These are phyloP conservation scores for Sphaerostilbella broomeana DNA, from an alignment of 2,329 filamentous ascomycete genomes.

Conservation along the genomic window DNA sequence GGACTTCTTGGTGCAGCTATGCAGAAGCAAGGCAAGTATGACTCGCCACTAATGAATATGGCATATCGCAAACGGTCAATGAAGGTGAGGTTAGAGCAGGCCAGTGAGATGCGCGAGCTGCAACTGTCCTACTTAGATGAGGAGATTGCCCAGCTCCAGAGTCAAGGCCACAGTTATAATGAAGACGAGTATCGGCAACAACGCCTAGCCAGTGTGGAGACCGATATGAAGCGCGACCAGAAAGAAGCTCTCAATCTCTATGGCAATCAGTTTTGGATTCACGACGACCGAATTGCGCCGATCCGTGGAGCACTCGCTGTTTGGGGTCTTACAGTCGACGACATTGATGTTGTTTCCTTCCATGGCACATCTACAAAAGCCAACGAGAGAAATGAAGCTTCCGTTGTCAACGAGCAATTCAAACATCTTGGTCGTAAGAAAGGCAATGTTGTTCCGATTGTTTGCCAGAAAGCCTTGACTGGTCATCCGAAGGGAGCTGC, in stretches of 20 bases:
- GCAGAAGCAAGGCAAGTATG: constrained; percentile 85
- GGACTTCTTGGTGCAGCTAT: constrained; percentile 94
- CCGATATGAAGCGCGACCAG: background rate
- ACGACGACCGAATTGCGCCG: constrained; percentile 44
- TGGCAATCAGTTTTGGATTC: background rate
- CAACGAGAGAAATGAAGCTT: constrained; percentile 96
- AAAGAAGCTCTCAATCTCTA: background rate
- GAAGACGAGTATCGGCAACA: constrained; percentile 82
- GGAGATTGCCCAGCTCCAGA: constrained; percentile 85
- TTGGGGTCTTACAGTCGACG: constrained; percentile 90
- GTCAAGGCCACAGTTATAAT: constrained; percentile 66
- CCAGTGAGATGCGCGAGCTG: constrained; percentile 93
- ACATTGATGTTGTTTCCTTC: constrained; percentile 85
- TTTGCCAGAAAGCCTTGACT: background rate
- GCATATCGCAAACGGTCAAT: constrained; percentile 95
- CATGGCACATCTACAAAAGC: constrained; percentile 91
- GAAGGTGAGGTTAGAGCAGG: constrained; percentile 85
- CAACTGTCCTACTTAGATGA: constrained; percentile 90
- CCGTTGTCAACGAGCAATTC: constrained; percentile 54
- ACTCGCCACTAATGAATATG: constrained; percentile 91
- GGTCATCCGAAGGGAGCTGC: constrained; percentile 15
- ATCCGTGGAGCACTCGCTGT: constrained; percentile 85
- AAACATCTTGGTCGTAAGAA: background rate
- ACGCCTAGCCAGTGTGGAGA: too few species aligned
- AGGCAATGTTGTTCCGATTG: background rate